phyloP scores from a whole-genome alignment of 2,329 filamentous ascomycete species.

The Elsinoe batatas region DNA sequence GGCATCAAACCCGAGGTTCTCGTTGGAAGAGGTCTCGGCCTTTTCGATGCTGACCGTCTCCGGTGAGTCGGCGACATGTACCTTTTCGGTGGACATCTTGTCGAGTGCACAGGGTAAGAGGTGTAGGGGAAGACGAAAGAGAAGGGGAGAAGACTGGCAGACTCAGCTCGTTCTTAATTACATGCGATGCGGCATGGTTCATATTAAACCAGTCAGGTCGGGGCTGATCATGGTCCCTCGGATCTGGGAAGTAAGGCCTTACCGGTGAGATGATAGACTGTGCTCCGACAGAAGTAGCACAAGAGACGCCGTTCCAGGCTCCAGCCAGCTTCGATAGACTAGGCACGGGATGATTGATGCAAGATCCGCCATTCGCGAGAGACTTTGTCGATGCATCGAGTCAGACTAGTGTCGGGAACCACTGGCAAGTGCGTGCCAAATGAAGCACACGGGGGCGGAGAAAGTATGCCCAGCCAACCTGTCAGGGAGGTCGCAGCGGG shows the following conservation, averaged over 20 bases:
- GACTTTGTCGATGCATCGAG: not conserved
- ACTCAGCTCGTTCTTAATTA: not conserved
- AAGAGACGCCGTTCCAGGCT: not conserved
- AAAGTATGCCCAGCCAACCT: slow-evolving; percentile 9
- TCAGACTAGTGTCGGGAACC: slow-evolving; percentile 11
- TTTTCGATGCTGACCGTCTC: slow-evolving; percentile 12
- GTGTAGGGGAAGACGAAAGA: not conserved
- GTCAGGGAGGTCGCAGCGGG: slow-evolving; percentile 7
- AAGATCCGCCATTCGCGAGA: not conserved
- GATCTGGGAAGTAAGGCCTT: slow-evolving; percentile 4
- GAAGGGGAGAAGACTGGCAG: not conserved
- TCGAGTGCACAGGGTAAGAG: not conserved
- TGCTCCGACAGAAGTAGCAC: not conserved
- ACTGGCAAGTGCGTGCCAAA: not conserved
- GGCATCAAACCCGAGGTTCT: slow-evolving; percentile 13
- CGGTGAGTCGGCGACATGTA: not conserved
- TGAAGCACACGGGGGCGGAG: slow-evolving; percentile 7
- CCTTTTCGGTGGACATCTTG: slow-evolving; percentile 8
- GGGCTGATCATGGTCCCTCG: slow-evolving; percentile 3
- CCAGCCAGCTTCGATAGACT: slow-evolving; percentile 2
- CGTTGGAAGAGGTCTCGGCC: slow-evolving; percentile 11
- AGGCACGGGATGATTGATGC: not conserved
- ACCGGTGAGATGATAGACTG: not conserved
- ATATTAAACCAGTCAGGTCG: not conserved
- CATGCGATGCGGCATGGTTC: not conserved